Evolutionary conservation across 1,139 yeast genomes (phyloP).

Genomic region (Meyerozyma guilliermondii): DNA sequence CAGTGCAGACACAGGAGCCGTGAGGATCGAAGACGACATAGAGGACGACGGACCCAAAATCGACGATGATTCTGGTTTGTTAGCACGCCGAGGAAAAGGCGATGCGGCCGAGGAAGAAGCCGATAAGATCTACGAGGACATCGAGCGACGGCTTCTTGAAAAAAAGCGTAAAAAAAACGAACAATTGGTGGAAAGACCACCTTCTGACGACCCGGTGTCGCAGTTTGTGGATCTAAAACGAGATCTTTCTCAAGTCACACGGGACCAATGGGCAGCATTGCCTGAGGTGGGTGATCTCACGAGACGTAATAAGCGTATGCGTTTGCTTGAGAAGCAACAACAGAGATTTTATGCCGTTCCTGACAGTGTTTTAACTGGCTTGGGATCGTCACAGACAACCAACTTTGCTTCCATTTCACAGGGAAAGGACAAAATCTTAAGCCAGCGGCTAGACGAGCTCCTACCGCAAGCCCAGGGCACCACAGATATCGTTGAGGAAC

Average conservation of each 20-base stretch:
- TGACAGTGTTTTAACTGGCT: slow-evolving; percentile 51
- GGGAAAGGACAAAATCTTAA: slow-evolving; percentile 50
- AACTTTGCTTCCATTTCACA: slow-evolving; percentile 46
- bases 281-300: slow-evolving; percentile 94
- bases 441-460: slow-evolving; percentile 38
- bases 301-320: slow-evolving; percentile 64
- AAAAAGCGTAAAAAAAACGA: slow-evolving; percentile 23
- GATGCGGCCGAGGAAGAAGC: slow-evolving; percentile 62
- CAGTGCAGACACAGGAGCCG: slow-evolving; percentile 66
- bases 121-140: slow-evolving; percentile 57
- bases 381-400: slow-evolving; percentile 21
- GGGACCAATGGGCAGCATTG: slow-evolving; percentile 71
- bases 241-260: slow-evolving; percentile 52
- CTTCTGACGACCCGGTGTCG: slow-evolving; percentile 14
- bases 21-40: slow-evolving; percentile 25
- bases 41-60: slow-evolving; percentile 20
- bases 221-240: slow-evolving; percentile 52
- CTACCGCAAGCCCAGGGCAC: slow-evolving; percentile 4
- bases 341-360: slow-evolving; percentile 81
- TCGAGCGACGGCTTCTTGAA: slow-evolving; percentile 53
- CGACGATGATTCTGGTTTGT: slow-evolving; percentile 14
- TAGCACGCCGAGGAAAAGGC: neutral
- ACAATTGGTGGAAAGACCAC: slow-evolving; percentile 1
- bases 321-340: slow-evolving; percentile 59
- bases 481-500: slow-evolving; percentile 3